Conservation (phyloP, 2,329 filamentous ascomycete genomes). For the Diaporthe vaccinii region DNA sequence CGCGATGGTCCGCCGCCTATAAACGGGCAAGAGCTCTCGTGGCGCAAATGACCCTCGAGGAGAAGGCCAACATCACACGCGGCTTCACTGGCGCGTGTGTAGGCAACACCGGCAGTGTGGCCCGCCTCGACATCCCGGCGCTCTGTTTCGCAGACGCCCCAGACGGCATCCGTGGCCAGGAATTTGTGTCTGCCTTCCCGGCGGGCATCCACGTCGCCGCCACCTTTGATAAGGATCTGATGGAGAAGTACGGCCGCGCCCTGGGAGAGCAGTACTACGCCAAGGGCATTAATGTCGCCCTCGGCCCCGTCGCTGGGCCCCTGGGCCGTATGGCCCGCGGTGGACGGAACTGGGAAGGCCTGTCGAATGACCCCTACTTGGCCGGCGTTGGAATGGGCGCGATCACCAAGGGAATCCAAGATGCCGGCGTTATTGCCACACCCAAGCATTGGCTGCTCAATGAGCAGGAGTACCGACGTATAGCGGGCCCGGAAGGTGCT, state of each 20-base stretch:
- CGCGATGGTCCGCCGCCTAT: slow-evolving; percentile 53
- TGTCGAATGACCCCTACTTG: slow-evolving; percentile 71
- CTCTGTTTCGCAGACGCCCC: slow-evolving; percentile 62
- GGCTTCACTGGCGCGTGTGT: slow-evolving; percentile 51
- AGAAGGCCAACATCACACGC: slow-evolving; percentile 56
- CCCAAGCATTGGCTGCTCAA: slow-evolving; percentile 77
- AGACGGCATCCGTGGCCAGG: slow-evolving; percentile 50
- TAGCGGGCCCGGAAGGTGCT: slow-evolving; percentile 64
- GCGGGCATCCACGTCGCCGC: slow-evolving; percentile 78
- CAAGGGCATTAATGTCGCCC: slow-evolving; percentile 79
- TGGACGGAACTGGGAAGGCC: slow-evolving; percentile 72
- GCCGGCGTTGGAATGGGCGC: slow-evolving; percentile 58
- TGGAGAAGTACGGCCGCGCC: slow-evolving; percentile 74
- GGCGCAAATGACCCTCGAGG: slow-evolving; percentile 54
- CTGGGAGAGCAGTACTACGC: slow-evolving; percentile 77
- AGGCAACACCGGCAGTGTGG: slow-evolving; percentile 47
- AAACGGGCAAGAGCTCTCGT: slow-evolving; percentile 52
- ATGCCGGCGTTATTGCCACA: slow-evolving; percentile 79
- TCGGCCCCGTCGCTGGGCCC: slow-evolving; percentile 71
- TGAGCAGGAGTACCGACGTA: slow-evolving; percentile 53
- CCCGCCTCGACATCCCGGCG: slow-evolving; percentile 56
- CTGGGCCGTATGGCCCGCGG: slow-evolving; percentile 73
- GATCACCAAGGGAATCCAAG: slow-evolving; percentile 79
- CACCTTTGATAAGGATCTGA: slow-evolving; percentile 77
- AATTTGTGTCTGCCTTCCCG: slow-evolving; percentile 65